phyloP scores from a whole-genome alignment of 768 basidiomycete genomes.

The Gautieria morchelliformis region DNA sequence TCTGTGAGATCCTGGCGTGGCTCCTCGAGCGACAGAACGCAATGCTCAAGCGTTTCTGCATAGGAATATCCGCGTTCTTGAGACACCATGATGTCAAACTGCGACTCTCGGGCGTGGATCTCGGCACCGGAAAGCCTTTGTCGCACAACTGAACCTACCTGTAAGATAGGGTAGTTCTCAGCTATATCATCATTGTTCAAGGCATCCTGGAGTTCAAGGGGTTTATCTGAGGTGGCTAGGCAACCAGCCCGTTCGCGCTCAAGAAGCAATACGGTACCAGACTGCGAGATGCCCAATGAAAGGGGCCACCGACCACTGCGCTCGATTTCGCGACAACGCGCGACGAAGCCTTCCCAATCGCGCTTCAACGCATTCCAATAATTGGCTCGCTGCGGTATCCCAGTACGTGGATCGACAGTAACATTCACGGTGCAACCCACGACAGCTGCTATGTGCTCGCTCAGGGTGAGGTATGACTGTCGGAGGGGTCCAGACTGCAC shows the following conservation, averaged over 20 bases:
- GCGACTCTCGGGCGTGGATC: conserved; percentile 47
- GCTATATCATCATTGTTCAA: conserved; percentile 27
- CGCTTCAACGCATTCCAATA: conserved; percentile 81
- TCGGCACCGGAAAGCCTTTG: conserved; percentile 48
- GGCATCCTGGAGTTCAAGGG: conserved; percentile 46
- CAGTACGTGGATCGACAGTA: conserved; percentile 65
- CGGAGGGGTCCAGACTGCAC: conserved; percentile 47
- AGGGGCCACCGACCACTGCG: conserved; percentile 77
- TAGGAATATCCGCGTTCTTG: conserved; percentile 76
- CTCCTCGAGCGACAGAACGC: not conserved
- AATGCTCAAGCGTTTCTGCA: conserved; percentile 36
- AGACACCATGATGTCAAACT: conserved; percentile 53
- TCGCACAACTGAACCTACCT: conserved; percentile 54
- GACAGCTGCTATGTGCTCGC: conserved; percentile 69
- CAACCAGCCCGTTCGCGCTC: conserved; percentile 71
- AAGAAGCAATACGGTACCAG: conserved; percentile 45
- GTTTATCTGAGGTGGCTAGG: conserved; percentile 55
- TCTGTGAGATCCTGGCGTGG: conserved; percentile 2
- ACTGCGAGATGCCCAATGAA: conserved; percentile 39
- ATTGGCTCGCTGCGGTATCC: conserved; percentile 64
- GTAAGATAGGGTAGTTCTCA: conserved; percentile 42
- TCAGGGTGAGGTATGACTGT: conserved; percentile 53
- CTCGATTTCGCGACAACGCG: conserved; percentile 85
- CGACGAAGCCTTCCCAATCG: conserved; percentile 95
- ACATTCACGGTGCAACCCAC: conserved; percentile 82